phyloP scores from a whole-genome alignment of 495 filamentous ascomycete genomes.

The Cenococcum geophilum region DNA sequence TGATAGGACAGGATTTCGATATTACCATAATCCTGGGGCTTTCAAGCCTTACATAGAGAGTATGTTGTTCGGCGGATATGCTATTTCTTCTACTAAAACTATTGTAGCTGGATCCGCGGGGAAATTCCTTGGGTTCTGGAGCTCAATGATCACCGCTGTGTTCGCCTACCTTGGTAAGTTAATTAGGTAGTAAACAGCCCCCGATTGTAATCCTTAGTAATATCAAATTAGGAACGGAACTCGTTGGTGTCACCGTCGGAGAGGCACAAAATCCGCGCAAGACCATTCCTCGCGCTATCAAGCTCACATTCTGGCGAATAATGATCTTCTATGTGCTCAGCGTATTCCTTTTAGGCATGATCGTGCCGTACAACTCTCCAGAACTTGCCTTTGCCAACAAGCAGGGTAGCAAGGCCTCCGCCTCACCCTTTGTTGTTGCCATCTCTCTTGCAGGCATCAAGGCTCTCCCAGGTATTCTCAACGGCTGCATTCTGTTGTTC shows the following conservation, averaged over 20 bases:
- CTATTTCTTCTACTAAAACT: neutral
- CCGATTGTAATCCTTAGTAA: neutral
- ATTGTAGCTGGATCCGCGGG: constrained; percentile 10
- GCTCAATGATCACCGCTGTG: constrained; percentile 28
- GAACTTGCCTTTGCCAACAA: constrained; percentile 51
- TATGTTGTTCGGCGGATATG: neutral
- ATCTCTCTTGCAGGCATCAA: constrained; percentile 51
- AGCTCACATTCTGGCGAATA: constrained; percentile 40
- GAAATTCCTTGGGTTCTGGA: constrained; percentile 29
- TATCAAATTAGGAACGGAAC: constrained; percentile 57
- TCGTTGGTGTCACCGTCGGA: constrained; percentile 64
- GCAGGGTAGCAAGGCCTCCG: constrained; percentile 40
- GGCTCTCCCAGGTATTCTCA: constrained; percentile 51
- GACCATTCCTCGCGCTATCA: constrained; percentile 38
- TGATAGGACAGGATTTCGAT: constrained; percentile 53
- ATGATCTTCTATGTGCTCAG: constrained; percentile 43
- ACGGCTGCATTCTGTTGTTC: constrained; percentile 68
- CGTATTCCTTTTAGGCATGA: constrained; percentile 49
- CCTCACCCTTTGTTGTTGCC: constrained; percentile 60
- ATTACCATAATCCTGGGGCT: constrained; percentile 31
- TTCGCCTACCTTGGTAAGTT: constrained; percentile 29
- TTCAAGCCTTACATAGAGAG: constrained; percentile 31
- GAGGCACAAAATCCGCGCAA: constrained; percentile 40
- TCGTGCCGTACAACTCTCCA: constrained; percentile 51
- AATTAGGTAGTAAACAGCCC: neutral